Evolutionary conservation across 441 rosid genomes (phyloP).

Genomic region (Croton setiger): DNA sequence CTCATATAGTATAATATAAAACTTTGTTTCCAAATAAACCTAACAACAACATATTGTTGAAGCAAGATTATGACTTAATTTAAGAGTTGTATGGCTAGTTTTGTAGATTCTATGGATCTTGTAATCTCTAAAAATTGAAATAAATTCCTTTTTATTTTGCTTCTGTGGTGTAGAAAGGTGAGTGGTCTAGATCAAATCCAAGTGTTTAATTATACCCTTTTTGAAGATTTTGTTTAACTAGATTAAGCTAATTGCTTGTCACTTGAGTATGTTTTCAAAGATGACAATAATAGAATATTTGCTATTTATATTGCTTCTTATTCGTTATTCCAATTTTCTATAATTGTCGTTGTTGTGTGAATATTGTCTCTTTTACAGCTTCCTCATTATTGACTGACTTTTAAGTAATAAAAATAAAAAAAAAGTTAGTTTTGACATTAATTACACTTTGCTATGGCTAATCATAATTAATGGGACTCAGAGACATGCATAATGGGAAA

Average conservation of each 20-base stretch:
- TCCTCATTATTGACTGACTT: no score
- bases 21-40: constrained; percentile 31
- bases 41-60: constrained; percentile 30
- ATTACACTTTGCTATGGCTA: no score
- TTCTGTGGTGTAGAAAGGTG: constrained; percentile 24
- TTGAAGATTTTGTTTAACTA: constrained; percentile 18
- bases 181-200: constrained; percentile 44
- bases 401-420: no score
- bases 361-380: no score
- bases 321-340: neutral
- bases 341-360: no score
- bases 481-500: no score
- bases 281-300: neutral
- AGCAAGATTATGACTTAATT: constrained; percentile 16
- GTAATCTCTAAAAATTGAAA: constrained; percentile 12
- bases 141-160: constrained; percentile 10
- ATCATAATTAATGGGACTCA: no score
- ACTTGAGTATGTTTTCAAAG: constrained; percentile 24
- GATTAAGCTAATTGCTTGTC: constrained; percentile 38
- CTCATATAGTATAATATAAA: constrained; percentile 7
- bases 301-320: constrained; percentile 3
- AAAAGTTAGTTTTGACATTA: no score
- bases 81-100: neutral
- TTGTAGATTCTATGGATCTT: constrained; percentile 31
- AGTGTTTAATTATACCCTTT: constrained; percentile 25